Conservation (phyloP, 164 flowering plant genomes). For the Tetracentron sinense region DNA sequence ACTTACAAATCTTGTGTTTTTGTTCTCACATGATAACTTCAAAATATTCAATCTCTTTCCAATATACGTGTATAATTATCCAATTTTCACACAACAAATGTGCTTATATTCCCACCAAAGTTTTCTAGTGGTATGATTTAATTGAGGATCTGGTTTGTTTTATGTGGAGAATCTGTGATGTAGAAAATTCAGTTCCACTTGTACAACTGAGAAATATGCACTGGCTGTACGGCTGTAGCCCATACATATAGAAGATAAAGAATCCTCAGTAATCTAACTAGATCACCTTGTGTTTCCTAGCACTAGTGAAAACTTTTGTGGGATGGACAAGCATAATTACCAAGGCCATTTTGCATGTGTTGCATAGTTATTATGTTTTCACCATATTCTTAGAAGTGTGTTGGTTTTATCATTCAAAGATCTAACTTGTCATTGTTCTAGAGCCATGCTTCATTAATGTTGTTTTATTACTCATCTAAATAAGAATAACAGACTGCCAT, state of each 20-base stretch:
- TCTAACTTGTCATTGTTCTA: background rate
- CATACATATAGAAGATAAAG: no score
- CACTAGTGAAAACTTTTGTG: no score
- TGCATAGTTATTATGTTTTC: background rate
- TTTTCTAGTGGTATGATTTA: background rate
- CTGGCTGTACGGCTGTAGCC: no score
- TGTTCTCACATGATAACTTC: background rate
- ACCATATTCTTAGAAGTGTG: background rate
- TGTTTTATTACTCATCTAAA: no score
- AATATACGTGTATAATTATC: background rate
- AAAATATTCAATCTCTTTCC: background rate
- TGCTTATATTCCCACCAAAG: background rate
- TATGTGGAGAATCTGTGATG: background rate
- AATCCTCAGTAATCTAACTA: no score
- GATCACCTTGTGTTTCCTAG: no score
- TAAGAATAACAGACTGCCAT: no score
- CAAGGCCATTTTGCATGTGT: background rate
- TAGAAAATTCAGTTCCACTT: no score
- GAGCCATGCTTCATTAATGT: background rate
- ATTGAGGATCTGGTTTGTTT: background rate
- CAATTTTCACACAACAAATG: background rate
- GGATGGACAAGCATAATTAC: no score
- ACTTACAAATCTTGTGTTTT: slow-evolving; percentile 12
- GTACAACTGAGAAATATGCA: no score
- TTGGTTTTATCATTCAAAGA: background rate